Percentiles rank a stretch among this genome's conserved stretches.
Evolutionary conservation across 2,329 filamentous ascomycete genomes (phyloP).

Genomic region (Thelonectria blattea): DNA sequence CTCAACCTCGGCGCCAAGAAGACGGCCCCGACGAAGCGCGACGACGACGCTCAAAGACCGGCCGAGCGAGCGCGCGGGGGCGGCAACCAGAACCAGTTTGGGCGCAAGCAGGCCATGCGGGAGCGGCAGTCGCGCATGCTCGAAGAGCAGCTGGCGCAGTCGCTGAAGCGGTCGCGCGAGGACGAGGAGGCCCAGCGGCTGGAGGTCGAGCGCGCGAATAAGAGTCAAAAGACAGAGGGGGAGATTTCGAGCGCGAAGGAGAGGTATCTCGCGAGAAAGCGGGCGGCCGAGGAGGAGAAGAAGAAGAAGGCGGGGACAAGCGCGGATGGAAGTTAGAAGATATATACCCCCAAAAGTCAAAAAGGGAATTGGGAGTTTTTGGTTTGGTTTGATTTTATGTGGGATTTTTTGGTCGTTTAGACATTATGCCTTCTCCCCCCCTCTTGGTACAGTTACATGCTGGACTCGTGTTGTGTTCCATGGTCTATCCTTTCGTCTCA

Average conservation of each 20-base stretch:
- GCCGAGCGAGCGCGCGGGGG: constrained; percentile 43
- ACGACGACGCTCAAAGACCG: constrained; percentile 35
- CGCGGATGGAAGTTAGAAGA: constrained; percentile 40
- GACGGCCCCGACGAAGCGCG: constrained; percentile 49
- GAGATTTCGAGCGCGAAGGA: constrained; percentile 82
- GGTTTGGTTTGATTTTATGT: constrained; percentile 21
- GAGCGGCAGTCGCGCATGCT: constrained; percentile 82
- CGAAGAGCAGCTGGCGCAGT: constrained; percentile 76
- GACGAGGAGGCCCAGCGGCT: constrained; percentile 69
- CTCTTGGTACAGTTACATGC: constrained; percentile 4
- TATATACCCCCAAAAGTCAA: constrained; percentile 38
- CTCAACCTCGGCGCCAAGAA: constrained; percentile 74
- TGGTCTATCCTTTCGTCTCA: constrained; percentile 25
- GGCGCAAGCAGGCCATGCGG: constrained; percentile 69
- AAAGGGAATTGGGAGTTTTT: constrained; percentile 2
- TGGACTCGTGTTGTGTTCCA: constrained; percentile 26
- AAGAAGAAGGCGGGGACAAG: constrained; percentile 57
- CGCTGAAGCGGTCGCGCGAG: constrained; percentile 73
- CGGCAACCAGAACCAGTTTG: constrained; percentile 46
- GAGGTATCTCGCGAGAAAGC: constrained; percentile 79
- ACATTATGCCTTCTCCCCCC: constrained; percentile 19
- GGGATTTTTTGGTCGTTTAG: constrained; percentile 26
- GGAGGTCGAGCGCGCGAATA: constrained; percentile 68
- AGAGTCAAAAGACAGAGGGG: constrained; percentile 77
- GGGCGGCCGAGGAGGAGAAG: constrained; percentile 73